Percentiles rank a stretch among this genome's conserved stretches.
Conservation (phyloP, 345 rosid genomes). For the Murraya paniculata region DNA sequence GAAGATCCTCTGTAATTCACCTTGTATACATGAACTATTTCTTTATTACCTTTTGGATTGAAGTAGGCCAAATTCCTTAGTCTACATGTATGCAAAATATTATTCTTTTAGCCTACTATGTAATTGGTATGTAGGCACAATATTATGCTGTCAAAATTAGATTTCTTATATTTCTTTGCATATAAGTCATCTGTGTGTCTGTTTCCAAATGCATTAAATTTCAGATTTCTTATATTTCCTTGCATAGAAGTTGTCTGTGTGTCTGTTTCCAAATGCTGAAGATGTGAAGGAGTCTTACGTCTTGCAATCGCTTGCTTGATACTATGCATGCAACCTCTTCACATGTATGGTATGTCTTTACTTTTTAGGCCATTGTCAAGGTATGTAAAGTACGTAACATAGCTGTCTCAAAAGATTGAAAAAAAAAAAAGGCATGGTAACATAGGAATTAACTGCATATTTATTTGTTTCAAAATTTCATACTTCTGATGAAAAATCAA, state of each 20-base stretch:
- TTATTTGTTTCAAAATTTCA: not conserved
- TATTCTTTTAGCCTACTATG: not conserved
- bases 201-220: too few relatives aligned
- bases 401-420: too few relatives aligned
- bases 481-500: not conserved
- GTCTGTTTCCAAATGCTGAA: not conserved
- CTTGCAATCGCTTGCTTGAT: not conserved
- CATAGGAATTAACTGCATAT: not conserved
- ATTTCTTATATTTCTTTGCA: too few relatives aligned
- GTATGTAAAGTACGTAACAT: not conserved
- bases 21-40: not conserved
- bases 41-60: not conserved
- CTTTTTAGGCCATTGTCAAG: not conserved
- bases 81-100: not conserved
- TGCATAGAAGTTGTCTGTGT: not conserved
- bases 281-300: not conserved
- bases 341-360: not conserved
- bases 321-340: not conserved
- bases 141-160: not conserved
- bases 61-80: not conserved
- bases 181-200: too few relatives aligned
- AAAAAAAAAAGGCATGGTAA: not conserved
- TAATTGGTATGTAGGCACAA: not conserved
- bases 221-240: not conserved
- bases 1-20: not conserved